phyloP scores from a whole-genome alignment of 2,329 filamentous ascomycete genomes.

The Periconia digitata region DNA sequence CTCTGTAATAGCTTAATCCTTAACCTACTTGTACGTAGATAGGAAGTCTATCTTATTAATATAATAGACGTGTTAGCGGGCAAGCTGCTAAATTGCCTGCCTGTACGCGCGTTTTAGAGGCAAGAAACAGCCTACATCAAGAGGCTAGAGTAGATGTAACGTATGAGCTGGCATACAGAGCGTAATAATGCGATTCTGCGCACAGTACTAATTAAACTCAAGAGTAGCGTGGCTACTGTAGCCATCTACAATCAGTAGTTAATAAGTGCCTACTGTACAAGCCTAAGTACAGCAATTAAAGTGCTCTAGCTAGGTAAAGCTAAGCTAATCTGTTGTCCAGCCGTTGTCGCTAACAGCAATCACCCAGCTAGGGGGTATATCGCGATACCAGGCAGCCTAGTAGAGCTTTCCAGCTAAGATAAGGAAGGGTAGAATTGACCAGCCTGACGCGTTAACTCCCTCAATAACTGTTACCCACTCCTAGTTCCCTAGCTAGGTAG shows the following conservation, averaged over 20 bases:
- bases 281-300: constrained; percentile 5
- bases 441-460: constrained; percentile 3
- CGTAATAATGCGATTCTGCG: too few relatives aligned
- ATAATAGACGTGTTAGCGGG: too few relatives aligned
- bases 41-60: too few relatives aligned
- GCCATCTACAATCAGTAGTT: constrained; percentile 5
- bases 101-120: too few relatives aligned
- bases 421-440: constrained; percentile 7
- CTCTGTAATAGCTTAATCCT: too few relatives aligned
- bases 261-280: constrained; percentile 2
- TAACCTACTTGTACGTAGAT: too few relatives aligned
- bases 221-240: constrained; percentile 4
- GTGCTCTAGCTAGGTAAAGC: constrained; percentile 4
- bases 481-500: not conserved
- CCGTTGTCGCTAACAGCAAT: constrained; percentile 8
- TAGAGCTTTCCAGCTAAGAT: too few relatives aligned
- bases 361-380: constrained; percentile 8
- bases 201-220: constrained; percentile 5
- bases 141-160: too few relatives aligned
- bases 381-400: too few relatives aligned
- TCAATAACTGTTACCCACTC: constrained; percentile 8
- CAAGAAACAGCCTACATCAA: too few relatives aligned
- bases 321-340: constrained; percentile 4
- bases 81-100: too few relatives aligned
- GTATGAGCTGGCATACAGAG: too few relatives aligned